These are phyloP conservation scores for Kwoniella mangroviensis DNA, from an alignment of 768 basidiomycete genomes.

Conservation along the genomic window DNA sequence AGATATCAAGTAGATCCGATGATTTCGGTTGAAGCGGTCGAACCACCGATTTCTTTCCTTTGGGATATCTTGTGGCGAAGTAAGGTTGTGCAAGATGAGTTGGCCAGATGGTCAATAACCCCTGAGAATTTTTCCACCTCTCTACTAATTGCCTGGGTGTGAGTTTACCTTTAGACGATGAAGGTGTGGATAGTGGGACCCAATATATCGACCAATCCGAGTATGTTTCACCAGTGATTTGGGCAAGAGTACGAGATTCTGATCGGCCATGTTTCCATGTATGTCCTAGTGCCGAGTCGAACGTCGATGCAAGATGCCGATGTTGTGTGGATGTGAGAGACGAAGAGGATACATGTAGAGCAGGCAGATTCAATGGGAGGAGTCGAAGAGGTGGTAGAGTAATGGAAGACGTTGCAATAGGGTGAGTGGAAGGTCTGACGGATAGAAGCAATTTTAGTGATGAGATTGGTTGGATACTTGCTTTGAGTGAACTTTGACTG, in stretches of 20 bases:
- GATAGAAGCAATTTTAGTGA: slow-evolving; percentile 12
- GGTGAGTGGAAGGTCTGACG: background rate
- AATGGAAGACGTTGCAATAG: background rate
- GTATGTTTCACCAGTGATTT: slow-evolving; percentile 1
- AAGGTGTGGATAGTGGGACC: slow-evolving; percentile 11
- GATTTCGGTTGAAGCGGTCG: background rate
- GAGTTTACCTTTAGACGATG: background rate
- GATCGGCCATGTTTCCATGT: slow-evolving; percentile 19
- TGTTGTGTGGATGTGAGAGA: slow-evolving; percentile 7
- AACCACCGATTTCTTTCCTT: background rate
- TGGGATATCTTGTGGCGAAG: background rate
- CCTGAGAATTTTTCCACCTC: slow-evolving; percentile 17
- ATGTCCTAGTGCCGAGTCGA: slow-evolving; percentile 16
- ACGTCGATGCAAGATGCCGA: slow-evolving; percentile 2
- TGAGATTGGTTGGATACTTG: slow-evolving; percentile 10
- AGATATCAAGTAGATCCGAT: slow-evolving; percentile 20
- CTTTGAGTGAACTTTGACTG: background rate
- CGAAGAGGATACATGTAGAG: slow-evolving; percentile 8
- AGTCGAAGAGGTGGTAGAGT: slow-evolving; percentile 10
- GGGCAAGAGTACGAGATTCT: background rate
- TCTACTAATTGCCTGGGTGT: slow-evolving; percentile 21
- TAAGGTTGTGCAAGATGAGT: slow-evolving; percentile 20
- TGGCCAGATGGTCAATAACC: slow-evolving; percentile 31
- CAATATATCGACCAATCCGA: slow-evolving; percentile 28
- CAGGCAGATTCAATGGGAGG: slow-evolving; percentile 17